Percentiles rank a stretch among this genome's conserved stretches.
These are phyloP conservation scores for Rhodotorula glutinis DNA, from an alignment of 1,284 basidiomycete species.

Conservation along the genomic window DNA sequence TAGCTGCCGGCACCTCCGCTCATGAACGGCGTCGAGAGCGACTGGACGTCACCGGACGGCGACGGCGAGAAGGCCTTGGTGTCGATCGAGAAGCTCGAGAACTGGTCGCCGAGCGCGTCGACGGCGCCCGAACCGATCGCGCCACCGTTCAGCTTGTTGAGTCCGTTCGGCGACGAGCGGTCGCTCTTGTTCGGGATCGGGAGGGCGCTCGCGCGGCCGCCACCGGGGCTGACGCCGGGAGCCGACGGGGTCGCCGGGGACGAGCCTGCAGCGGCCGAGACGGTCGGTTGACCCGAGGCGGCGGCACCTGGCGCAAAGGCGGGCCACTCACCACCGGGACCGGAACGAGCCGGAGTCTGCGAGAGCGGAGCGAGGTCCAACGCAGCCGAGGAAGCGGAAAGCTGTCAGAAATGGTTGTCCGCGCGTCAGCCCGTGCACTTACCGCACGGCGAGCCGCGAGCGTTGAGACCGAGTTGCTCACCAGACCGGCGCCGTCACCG, in stretches of 20 bases:
- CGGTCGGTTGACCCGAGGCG: conserved; percentile 16
- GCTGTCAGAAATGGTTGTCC: conserved; percentile 32
- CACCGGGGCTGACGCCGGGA: conserved; percentile 17
- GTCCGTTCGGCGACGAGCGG: conserved; percentile 15
- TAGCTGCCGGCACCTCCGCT: conserved; percentile 51
- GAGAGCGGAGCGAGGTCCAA: conserved; percentile 86
- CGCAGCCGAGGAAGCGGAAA: conserved; percentile 86
- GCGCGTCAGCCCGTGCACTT: background rate
- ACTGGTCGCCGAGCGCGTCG: conserved; percentile 38
- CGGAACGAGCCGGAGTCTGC: conserved; percentile 58
- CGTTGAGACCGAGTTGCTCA: background rate
- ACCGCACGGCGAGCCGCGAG: background rate
- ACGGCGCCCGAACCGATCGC: conserved; percentile 12
- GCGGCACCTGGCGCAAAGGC: conserved; percentile 59
- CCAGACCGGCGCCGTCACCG: conserved; percentile 40
- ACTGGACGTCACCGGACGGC: conserved; percentile 18
- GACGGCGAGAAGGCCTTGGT: conserved; percentile 47
- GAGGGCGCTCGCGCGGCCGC: conserved; percentile 8
- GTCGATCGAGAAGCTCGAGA: conserved; percentile 47
- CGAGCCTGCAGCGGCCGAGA: conserved; percentile 17
- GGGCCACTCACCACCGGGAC: conserved; percentile 72
- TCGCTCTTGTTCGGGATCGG: conserved; percentile 8
- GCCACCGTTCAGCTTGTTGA: conserved; percentile 18
- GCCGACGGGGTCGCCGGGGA: conserved; percentile 22
- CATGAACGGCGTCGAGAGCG: conserved; percentile 29